Conservation (phyloP, 306 rosid species). For the Castanospermum australe region DNA sequence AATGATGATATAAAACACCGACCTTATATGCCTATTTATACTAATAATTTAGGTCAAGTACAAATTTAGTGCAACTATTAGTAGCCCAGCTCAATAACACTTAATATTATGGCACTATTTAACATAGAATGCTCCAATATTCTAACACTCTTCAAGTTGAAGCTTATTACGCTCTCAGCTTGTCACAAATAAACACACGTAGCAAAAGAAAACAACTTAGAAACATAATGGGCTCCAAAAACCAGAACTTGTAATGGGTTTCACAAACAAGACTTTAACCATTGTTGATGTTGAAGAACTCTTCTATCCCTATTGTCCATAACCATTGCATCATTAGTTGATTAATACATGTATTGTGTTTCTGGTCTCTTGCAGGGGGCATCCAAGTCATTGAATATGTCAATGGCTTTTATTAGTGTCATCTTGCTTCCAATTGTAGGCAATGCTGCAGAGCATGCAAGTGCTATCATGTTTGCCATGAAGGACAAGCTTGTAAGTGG, state of each 20-base stretch:
- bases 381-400: conserved; percentile 70
- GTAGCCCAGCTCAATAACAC: neutral
- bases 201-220: neutral
- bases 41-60: neutral
- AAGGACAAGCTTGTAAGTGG: conserved; percentile 93
- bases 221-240: neutral
- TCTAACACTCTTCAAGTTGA: too few relatives aligned
- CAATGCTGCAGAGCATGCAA: conserved; percentile 70
- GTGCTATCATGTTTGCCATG: conserved; percentile 95
- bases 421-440: conserved; percentile 89
- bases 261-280: neutral
- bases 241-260: too few relatives aligned
- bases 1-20: neutral
- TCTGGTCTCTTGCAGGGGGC: conserved; percentile 73
- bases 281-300: neutral
- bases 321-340: neutral
- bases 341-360: conserved; percentile 17
- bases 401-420: conserved; percentile 89
- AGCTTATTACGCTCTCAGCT: too few relatives aligned
- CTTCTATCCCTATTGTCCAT: neutral
- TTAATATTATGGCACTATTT: neutral
- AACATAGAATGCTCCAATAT: too few relatives aligned
- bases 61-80: neutral
- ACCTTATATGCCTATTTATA: neutral
- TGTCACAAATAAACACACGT: too few relatives aligned